Base-by-base conservation (phyloP, 768 basidiomycete genomes). In the Trametes sanguinea region DNA sequence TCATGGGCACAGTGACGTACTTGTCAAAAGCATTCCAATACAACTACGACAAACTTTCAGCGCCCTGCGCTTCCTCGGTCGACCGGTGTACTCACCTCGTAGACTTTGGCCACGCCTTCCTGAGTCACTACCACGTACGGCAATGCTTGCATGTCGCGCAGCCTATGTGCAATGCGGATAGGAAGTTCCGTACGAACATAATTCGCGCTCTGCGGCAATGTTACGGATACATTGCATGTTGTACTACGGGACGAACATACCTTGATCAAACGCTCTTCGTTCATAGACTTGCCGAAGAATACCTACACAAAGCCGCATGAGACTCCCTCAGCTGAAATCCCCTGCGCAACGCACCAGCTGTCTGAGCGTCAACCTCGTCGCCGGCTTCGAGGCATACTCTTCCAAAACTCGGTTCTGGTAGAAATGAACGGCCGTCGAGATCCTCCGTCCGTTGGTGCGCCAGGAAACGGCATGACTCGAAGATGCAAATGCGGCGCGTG, bases 141-240 rank as follows among this genome's bases (percentile, higher is more conserved):
- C 50, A 96, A 78, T 1, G 85, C 79, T 75, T 96, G 94, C 67
- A 96, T 79, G 69, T 96, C 94, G 59, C 91, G 85, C 61, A 95
- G 75, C 50, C 94, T 83, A 73, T 95, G 94, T 4, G 93, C 89
- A 68, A 95, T 90, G 40, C 94, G 85, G 13, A 94, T 86, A 9
- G 94, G 94, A 6, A 96, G 76, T 70, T 96, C 94, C 4, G 90
- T 90, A 54, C 93, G 86, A 45, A 96, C 92, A 74, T 94, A 93
- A 72, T 94, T 94, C 55, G 91, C 93, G 65, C 90, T 92, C 92
- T 94, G 53, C 48, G 11, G 9, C 14, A 17, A 10, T 37, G 30
- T 27, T 29, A 45, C 22, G 40, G 29, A 27, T 11, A 33, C 27
- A 27, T 47, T 27, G 50, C 16, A 44, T 22, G 51, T 51, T 51